These are phyloP conservation scores for Porogramme epimiltina DNA, from an alignment of 1,284 basidiomycete species.

Conservation along the genomic window DNA sequence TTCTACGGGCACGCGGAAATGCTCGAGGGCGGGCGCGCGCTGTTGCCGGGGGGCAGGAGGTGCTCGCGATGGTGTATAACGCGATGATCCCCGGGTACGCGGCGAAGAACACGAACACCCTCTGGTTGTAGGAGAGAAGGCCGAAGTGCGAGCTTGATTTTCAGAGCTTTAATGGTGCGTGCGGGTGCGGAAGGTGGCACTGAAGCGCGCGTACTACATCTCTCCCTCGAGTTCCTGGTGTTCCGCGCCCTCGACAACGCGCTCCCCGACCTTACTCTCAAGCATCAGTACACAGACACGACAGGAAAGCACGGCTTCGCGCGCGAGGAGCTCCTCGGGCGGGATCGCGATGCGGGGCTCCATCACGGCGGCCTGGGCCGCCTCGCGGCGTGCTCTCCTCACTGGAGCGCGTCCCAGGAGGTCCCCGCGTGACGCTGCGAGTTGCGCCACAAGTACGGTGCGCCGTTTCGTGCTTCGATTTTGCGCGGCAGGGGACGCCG, in stretches of 20 bases:
- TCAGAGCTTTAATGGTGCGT: no score
- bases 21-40: no score
- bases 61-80: no score
- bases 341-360: slow-evolving; percentile 87
- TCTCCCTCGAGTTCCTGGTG: slow-evolving; percentile 88
- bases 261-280: slow-evolving; percentile 86
- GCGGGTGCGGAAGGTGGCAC: no score
- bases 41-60: no score
- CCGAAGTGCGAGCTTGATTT: no score
- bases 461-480: neutral
- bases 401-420: slow-evolving; percentile 81
- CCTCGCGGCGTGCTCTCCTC: slow-evolving; percentile 91
- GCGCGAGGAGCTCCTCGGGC: slow-evolving; percentile 82
- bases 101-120: no score
- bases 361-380: slow-evolving; percentile 91
- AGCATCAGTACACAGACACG: slow-evolving; percentile 71
- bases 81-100: no score
- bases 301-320: slow-evolving; percentile 80
- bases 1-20: no score
- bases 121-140: no score
- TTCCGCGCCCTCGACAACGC: slow-evolving; percentile 79
- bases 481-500: no score
- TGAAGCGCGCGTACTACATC: slow-evolving; percentile 88
- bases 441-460: slow-evolving; percentile 83
- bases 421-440: slow-evolving; percentile 90